Evolutionary conservation across 192 early-diverging fungal genomes (phyloP).

Genomic region (Gonapodya prolifera): DNA sequence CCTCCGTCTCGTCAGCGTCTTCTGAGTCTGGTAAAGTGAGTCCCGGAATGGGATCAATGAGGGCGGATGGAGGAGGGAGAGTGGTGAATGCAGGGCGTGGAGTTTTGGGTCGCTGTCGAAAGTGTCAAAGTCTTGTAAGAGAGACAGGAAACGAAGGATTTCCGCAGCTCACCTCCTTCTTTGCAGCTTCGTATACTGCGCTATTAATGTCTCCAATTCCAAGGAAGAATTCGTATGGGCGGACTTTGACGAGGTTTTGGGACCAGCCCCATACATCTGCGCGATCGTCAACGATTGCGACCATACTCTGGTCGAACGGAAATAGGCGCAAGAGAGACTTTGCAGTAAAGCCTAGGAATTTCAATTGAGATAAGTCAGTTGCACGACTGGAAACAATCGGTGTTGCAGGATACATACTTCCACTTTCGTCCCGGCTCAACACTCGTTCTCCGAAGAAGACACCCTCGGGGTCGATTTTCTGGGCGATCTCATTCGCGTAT

Average conservation of each 20-base stretch:
- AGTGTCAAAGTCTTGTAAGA: slow-evolving; percentile 29
- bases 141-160: not conserved
- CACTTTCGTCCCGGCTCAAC: slow-evolving; percentile 83
- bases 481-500: slow-evolving; percentile 81
- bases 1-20: not conserved
- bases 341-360: slow-evolving; percentile 39
- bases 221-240: slow-evolving; percentile 86
- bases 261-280: slow-evolving; percentile 90
- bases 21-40: slow-evolving; percentile 1
- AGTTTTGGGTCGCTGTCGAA: slow-evolving; percentile 19
- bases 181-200: slow-evolving; percentile 5
- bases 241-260: slow-evolving; percentile 75
- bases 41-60: not conserved
- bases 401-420: slow-evolving; percentile 37
- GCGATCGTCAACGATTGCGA: slow-evolving; percentile 89
- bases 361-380: not conserved
- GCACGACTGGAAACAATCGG: not conserved
- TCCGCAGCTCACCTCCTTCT: not conserved
- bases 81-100: not conserved
- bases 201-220: slow-evolving; percentile 94
- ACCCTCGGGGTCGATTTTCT: slow-evolving; percentile 71
- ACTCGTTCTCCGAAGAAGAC: slow-evolving; percentile 76
- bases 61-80: not conserved
- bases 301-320: slow-evolving; percentile 91
- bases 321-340: slow-evolving; percentile 82